phyloP scores from a whole-genome alignment of 108 stramenopile genomes.

The Schizochytrium sp. region DNA sequence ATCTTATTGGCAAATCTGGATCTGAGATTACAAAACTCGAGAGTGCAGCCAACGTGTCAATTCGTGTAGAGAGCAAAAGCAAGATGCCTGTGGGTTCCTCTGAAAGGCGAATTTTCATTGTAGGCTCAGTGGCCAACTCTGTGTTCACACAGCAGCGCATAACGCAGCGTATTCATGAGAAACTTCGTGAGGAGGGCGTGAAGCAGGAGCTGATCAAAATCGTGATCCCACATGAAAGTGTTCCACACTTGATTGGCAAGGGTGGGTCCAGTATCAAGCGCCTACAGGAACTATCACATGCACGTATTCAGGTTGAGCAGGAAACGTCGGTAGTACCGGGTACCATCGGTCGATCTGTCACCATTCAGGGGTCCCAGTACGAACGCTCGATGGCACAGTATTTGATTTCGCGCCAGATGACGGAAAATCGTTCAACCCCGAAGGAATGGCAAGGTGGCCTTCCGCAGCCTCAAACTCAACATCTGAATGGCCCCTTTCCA shows the following conservation, averaged over 20 bases:
- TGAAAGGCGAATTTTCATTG: constrained; percentile 9
- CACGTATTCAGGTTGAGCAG: constrained; percentile 55
- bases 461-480: constrained; percentile 45
- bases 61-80: constrained; percentile 54
- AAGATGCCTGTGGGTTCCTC: constrained; percentile 57
- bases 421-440: constrained; percentile 39
- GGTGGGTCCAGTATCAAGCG: constrained; percentile 53
- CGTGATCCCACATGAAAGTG: constrained; percentile 53
- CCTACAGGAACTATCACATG: constrained; percentile 49
- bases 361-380: constrained; percentile 59
- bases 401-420: constrained; percentile 32
- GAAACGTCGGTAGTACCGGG: constrained; percentile 48
- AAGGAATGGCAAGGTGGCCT: constrained; percentile 51
- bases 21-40: constrained; percentile 46
- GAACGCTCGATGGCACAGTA: constrained; percentile 53
- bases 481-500: not conserved
- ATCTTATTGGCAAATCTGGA: constrained; percentile 47
- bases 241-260: constrained; percentile 60
- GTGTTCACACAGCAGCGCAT: constrained; percentile 38
- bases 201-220: constrained; percentile 59
- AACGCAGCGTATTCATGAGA: constrained; percentile 44
- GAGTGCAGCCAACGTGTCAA: constrained; percentile 6
- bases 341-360: constrained; percentile 45
- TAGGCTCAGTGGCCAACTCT: constrained; percentile 50
- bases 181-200: constrained; percentile 39